Conservation (phyloP, 805 yeast species). For the Ogataea wickerhamii region DNA sequence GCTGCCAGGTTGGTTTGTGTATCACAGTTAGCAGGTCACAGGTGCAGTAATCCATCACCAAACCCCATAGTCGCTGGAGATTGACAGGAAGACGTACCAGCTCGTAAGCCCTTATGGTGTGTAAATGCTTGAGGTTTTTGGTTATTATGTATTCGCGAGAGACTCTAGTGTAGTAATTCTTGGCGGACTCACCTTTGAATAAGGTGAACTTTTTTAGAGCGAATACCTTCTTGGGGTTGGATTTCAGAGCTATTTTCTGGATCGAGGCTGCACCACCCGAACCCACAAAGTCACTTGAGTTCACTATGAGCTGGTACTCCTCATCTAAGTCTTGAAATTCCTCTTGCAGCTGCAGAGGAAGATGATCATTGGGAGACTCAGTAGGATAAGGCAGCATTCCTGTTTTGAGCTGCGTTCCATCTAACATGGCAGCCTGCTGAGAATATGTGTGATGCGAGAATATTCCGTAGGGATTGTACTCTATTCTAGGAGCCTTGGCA, state of each 20-base stretch:
- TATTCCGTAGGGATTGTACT: conserved; percentile 62
- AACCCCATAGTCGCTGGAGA: conserved; percentile 71
- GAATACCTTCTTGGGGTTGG: conserved; percentile 39
- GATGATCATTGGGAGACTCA: conserved; percentile 57
- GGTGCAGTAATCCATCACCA: conserved; percentile 59
- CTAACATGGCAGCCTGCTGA: conserved; percentile 26
- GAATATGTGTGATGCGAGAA: conserved; percentile 32
- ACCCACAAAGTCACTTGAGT: conserved; percentile 44
- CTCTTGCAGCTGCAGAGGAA: conserved; percentile 55
- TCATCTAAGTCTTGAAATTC: conserved; percentile 46
- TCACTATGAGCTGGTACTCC: conserved; percentile 46
- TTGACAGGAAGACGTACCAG: conserved; percentile 56
- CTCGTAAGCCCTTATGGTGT: conserved; percentile 54
- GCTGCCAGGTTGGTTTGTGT: conserved; percentile 57
- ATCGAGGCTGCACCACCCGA: conserved; percentile 74
- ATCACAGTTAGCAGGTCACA: conserved; percentile 61
- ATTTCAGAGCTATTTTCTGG: conserved; percentile 39
- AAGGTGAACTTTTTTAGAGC: conserved; percentile 66
- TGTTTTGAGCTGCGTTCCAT: conserved; percentile 19
- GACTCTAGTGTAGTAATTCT: conserved; percentile 62
- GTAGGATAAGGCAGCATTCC: conserved; percentile 57
- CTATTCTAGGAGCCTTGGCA: conserved; percentile 33
- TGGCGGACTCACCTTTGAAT: conserved; percentile 55
- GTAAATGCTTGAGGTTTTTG: conserved; percentile 49
- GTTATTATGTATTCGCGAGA: conserved; percentile 62